Evolutionary conservation across 2,329 filamentous ascomycete genomes (phyloP).

Genomic region (Cyphellophora attinorum): DNA sequence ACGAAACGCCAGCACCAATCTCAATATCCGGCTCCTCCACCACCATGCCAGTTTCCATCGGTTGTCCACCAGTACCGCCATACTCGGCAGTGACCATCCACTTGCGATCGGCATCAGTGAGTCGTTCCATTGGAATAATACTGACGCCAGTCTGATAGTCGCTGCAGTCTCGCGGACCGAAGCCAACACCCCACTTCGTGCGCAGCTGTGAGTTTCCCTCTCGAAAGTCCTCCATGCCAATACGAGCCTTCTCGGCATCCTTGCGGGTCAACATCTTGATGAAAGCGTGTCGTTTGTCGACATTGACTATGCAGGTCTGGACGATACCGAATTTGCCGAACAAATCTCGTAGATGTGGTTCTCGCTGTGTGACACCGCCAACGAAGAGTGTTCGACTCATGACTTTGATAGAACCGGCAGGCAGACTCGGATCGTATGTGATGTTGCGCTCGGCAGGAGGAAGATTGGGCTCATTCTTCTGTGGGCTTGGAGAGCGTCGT

Average conservation of each 20-base stretch:
- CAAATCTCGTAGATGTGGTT: conserved; percentile 69
- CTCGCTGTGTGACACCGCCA: conserved; percentile 80
- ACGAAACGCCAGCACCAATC: conserved; percentile 93
- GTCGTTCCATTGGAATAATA: conserved; percentile 79
- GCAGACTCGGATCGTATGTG: conserved; percentile 66
- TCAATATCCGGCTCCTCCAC: conserved; percentile 98
- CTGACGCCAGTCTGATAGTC: conserved; percentile 90
- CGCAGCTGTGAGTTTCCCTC: conserved; percentile 63
- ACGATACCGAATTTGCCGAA: conserved; percentile 79
- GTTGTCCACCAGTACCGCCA: conserved; percentile 77
- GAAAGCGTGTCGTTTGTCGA: conserved; percentile 95
- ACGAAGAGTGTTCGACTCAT: conserved; percentile 93
- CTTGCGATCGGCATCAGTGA: conserved; percentile 93
- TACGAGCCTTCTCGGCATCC: conserved; percentile 75
- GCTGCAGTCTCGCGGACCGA: conserved; percentile 92
- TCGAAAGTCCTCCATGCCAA: conserved; percentile 73
- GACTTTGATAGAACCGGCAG: conserved; percentile 75
- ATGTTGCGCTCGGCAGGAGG: conserved; percentile 61
- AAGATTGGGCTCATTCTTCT: conserved; percentile 31
- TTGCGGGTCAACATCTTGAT: conserved; percentile 93
- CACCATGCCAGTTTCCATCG: conserved; percentile 73
- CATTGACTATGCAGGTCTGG: conserved; percentile 96
- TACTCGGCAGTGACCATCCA: conserved; percentile 94
- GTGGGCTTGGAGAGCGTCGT: conserved; percentile 53
- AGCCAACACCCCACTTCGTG: conserved; percentile 96